Evolutionary conservation across 441 rosid genomes (phyloP), one percentile per base, ranked within the genome.

Genomic region (Raphanus hybrid): DNA sequence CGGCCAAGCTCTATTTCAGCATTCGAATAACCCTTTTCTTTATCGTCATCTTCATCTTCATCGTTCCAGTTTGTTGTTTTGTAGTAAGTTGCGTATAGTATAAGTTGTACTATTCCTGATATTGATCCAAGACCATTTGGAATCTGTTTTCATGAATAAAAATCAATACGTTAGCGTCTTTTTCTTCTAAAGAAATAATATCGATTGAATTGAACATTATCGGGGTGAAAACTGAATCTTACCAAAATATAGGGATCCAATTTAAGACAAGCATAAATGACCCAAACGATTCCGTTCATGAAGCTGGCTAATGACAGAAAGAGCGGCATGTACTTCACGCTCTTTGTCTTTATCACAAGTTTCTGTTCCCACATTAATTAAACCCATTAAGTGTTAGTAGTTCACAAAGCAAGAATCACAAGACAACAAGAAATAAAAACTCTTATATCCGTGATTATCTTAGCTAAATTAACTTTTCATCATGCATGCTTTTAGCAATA

Each of bases 261-360:
- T 73, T 82, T 86, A 57, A 95, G 90, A 80, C 87, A 84, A 39
- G 97, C 94, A 71, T 93, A 95, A 29, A 85, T 67, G n/a, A 85
- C 71, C 99, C 97, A 95, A 69, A 89, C 82, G 68, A 86, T 72
- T 5, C 93, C 96, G 69, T 92, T 94, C 27, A 77, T 88, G 8
- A 91, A 79, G 15, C 90, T 83, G 66, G 92, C 90, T 35, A 94
- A 54, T 2, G 99, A 91, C 15, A 94, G 68, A 68, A 43, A 87
- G 76, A 92, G 84, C 11, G 98, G 98, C 99, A 95, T 92, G 67
- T 86, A 95, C 84, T 90, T 94, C 81, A 94, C 99, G 64, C 99
- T 94, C 79, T 92, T 91, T 10, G 97, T 90, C 32, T 79, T 73
- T 14, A 91, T 88, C 84, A 92, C 98, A 82, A 79, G 61, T 29